Evolutionary conservation across 345 rosid genomes (phyloP).

Genomic region (Euphorbia lathyris): DNA sequence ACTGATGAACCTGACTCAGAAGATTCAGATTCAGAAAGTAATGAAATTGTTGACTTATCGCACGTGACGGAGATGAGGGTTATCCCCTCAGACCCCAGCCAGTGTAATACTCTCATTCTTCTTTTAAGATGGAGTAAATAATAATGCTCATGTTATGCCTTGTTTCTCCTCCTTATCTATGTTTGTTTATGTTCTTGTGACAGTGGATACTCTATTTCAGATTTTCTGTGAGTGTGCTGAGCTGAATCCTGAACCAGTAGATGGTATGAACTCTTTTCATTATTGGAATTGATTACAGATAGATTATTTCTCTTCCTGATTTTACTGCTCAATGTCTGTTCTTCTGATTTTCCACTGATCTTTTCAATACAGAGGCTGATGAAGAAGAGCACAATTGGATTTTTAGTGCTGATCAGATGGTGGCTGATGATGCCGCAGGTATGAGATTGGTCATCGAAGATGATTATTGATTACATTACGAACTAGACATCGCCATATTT

Average conservation of each 20-base stretch:
- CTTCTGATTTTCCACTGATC: not conserved
- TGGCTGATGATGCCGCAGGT: conserved; percentile 54
- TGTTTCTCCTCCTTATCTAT: not conserved
- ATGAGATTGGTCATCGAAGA: not conserved
- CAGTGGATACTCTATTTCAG: conserved; percentile 87
- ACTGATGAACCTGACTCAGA: conserved; percentile 58
- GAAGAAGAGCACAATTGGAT: conserved; percentile 60
- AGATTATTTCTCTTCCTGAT: not conserved
- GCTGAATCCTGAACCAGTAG: conserved; percentile 85
- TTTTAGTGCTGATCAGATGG: conserved; percentile 78
- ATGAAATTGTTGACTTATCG: conserved; percentile 50
- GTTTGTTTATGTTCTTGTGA: conserved; percentile 5
- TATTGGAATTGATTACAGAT: not conserved
- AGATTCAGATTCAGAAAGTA: conserved; percentile 55
- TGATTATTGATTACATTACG: not conserved
- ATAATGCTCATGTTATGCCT: conserved; percentile 2
- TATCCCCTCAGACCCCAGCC: conserved; percentile 79
- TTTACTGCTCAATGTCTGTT: not conserved
- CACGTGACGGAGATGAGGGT: conserved; percentile 88
- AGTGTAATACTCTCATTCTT: conserved; percentile 41
- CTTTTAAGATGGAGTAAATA: not conserved
- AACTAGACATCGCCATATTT: not conserved
- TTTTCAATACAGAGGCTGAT: conserved; percentile 38
- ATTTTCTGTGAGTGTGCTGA: conserved; percentile 88
- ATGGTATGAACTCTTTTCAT: conserved; percentile 43